Conservation (phyloP, 768 basidiomycete genomes). For the Hemileccinum impolitum region DNA sequence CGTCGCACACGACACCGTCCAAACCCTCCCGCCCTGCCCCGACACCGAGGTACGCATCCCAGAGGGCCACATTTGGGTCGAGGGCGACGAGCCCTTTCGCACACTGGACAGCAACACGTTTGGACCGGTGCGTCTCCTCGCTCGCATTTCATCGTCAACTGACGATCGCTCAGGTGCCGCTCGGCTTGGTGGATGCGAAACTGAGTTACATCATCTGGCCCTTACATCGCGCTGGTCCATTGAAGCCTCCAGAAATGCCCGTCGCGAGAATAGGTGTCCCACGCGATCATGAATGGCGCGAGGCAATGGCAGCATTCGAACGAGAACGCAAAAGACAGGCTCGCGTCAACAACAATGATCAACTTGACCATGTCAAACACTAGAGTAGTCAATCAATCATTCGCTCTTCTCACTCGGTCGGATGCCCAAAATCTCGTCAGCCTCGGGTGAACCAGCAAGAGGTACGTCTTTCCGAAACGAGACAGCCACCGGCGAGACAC, state of each 20-base stretch:
- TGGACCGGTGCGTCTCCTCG: slow-evolving; percentile 50
- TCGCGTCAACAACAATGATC: slow-evolving; percentile 14
- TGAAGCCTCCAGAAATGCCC: no score
- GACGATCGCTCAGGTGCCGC: slow-evolving; percentile 32
- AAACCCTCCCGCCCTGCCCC: slow-evolving; percentile 68
- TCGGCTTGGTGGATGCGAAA: slow-evolving; percentile 49
- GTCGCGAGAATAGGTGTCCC: slow-evolving; percentile 15
- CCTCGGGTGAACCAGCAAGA: slow-evolving; percentile 42
- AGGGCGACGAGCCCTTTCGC: slow-evolving; percentile 43
- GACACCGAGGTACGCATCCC: slow-evolving; percentile 53
- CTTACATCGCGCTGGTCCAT: slow-evolving; percentile 42
- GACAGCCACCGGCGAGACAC: slow-evolving; percentile 42
- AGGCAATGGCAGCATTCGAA: slow-evolving; percentile 31
- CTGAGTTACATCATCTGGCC: no score
- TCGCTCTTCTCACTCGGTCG: slow-evolving; percentile 2
- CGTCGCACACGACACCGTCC: slow-evolving; percentile 57
- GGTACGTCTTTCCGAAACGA: slow-evolving; percentile 45
- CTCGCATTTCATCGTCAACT: no score
- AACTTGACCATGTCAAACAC: slow-evolving; percentile 1
- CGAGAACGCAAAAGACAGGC: slow-evolving; percentile 25
- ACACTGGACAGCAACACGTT: slow-evolving; percentile 72
- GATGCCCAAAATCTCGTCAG: slow-evolving; percentile 41
- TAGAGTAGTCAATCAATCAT: no score
- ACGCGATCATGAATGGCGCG: slow-evolving; percentile 24
- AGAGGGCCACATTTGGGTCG: slow-evolving; percentile 68